A percentile compares a stretch with the other conserved stretches of the same genome.
Evolutionary conservation across 805 yeast species (phyloP).

Genomic region (Zygosaccharomyces rouxii): DNA sequence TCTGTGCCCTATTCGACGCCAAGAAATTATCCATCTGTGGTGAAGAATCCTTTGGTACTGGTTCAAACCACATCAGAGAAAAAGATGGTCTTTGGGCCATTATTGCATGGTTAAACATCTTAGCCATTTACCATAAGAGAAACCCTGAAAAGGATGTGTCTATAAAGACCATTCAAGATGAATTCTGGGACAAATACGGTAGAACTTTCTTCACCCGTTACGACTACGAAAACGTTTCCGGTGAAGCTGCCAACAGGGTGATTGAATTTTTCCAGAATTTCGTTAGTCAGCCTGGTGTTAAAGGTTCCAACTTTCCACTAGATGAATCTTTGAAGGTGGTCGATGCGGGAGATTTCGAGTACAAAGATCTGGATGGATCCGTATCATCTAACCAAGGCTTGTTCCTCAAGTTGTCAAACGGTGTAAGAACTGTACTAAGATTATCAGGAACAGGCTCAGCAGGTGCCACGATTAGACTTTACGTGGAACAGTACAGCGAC

Average conservation of each 20-base stretch:
- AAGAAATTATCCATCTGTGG: conserved; percentile 94
- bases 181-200: conserved; percentile 90
- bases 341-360: conserved; percentile 84
- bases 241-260: conserved; percentile 69
- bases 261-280: conserved; percentile 48
- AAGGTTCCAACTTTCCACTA: conserved; percentile 50
- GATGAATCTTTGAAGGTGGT: conserved; percentile 48
- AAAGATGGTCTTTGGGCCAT: conserved; percentile 98
- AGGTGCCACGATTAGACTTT: conserved; percentile 93
- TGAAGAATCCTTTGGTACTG: conserved; percentile 97
- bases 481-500: conserved; percentile 74
- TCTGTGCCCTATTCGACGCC: conserved; percentile 92
- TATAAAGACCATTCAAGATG: conserved; percentile 72
- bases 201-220: conserved; percentile 96
- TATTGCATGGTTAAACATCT: conserved; percentile 92
- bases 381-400: conserved; percentile 87
- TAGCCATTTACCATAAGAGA: conserved; percentile 71
- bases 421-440: conserved; percentile 82
- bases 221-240: conserved; percentile 80
- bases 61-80: conserved; percentile 94
- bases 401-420: conserved; percentile 72
- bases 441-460: conserved; percentile 96
- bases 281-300: conserved; percentile 38
- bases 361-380: conserved; percentile 92
- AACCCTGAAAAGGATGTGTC: conserved; percentile 59